phyloP scores from a whole-genome alignment of 164 flowering plant genomes.

The Vitis riparia region DNA sequence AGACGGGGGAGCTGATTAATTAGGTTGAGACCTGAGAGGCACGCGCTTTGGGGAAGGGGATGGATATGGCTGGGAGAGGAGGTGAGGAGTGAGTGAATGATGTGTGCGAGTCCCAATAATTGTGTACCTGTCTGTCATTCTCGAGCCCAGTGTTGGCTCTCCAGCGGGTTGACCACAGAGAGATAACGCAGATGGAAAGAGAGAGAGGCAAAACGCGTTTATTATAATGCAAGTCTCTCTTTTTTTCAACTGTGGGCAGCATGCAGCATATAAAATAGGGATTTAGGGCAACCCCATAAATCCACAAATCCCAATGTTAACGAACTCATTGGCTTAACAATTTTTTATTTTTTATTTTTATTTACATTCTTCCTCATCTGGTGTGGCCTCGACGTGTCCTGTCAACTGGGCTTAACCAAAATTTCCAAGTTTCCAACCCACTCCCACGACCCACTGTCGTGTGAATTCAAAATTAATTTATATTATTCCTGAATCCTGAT shows the following conservation, averaged over 20 bases:
- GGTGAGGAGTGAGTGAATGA: constrained; percentile 6
- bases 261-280: neutral
- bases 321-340: constrained; percentile 17
- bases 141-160: constrained; percentile 53
- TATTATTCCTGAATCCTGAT: too few relatives aligned
- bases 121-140: constrained; percentile 28
- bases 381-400: too few relatives aligned
- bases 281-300: neutral
- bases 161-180: constrained; percentile 28
- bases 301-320: constrained; percentile 37
- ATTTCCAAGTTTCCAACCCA: too few relatives aligned
- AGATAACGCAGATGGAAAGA: neutral
- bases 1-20: too few relatives aligned
- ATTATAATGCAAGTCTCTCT: neutral
- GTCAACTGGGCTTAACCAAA: too few relatives aligned
- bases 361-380: too few relatives aligned
- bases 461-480: too few relatives aligned
- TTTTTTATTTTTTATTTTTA: too few relatives aligned
- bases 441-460: too few relatives aligned
- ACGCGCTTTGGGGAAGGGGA: neutral
- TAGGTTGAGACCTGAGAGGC: neutral
- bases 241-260: neutral
- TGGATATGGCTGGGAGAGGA: neutral
- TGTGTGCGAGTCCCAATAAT: constrained; percentile 33
- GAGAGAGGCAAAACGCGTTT: constrained; percentile 2